These are phyloP conservation scores for Phoma herbarum DNA, from an alignment of 2,329 filamentous ascomycete genomes.

Conservation along the genomic window DNA sequence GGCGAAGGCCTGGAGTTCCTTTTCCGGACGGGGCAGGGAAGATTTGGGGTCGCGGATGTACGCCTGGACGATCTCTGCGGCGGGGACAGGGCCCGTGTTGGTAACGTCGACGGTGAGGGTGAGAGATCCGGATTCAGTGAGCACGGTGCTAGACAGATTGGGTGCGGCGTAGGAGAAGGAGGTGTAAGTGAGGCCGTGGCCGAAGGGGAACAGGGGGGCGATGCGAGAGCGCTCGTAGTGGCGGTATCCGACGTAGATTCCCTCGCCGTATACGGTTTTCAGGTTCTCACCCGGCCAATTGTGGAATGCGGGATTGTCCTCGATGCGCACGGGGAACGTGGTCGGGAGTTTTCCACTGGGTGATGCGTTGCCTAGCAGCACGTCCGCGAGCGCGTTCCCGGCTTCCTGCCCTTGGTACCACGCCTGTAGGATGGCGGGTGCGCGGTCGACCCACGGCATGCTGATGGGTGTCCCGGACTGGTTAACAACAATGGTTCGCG, in stretches of 20 bases:
- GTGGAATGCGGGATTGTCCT: slow-evolving; percentile 75
- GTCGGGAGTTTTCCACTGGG: slow-evolving; percentile 79
- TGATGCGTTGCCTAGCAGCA: slow-evolving; percentile 77
- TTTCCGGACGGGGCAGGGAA: slow-evolving; percentile 70
- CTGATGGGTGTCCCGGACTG: slow-evolving; percentile 78
- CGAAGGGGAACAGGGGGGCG: slow-evolving; percentile 75
- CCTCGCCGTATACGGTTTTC: slow-evolving; percentile 75
- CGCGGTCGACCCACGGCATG: slow-evolving; percentile 73
- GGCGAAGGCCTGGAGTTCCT: slow-evolving; percentile 75
- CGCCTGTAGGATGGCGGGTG: slow-evolving; percentile 74
- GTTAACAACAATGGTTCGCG: slow-evolving; percentile 74
- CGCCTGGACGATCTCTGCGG: slow-evolving; percentile 72
- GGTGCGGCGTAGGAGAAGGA: slow-evolving; percentile 71
- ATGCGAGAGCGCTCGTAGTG: slow-evolving; percentile 72
- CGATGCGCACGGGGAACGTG: slow-evolving; percentile 67
- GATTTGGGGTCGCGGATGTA: slow-evolving; percentile 73
- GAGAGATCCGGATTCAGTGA: slow-evolving; percentile 58
- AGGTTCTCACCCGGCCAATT: slow-evolving; percentile 78
- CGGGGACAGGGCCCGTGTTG: slow-evolving; percentile 66
- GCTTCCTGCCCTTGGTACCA: slow-evolving; percentile 92
- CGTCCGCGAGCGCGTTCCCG: slow-evolving; percentile 80
- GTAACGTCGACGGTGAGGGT: slow-evolving; percentile 61
- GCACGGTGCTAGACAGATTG: slow-evolving; percentile 59
- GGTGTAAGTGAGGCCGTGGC: slow-evolving; percentile 81
- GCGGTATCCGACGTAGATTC: slow-evolving; percentile 75